These are phyloP conservation scores for Tetrahymena elliotti DNA, from an alignment of 73 alveolate genomes.

Conservation along the genomic window DNA sequence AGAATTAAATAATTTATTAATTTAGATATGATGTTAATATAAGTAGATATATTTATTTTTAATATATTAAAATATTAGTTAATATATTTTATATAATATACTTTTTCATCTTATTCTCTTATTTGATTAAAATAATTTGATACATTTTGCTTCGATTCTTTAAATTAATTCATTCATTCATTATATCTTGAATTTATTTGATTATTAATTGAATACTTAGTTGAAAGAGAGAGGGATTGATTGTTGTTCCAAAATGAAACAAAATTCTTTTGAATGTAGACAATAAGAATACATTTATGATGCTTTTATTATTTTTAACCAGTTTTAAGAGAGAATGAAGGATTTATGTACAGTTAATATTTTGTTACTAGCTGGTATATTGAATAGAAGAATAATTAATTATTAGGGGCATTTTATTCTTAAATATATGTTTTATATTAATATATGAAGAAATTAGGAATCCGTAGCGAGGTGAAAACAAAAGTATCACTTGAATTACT, in stretches of 20 bases:
- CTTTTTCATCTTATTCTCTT: too few relatives aligned
- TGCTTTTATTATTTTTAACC: neutral
- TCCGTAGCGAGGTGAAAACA: neutral
- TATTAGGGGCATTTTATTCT: neutral
- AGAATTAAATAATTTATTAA: neutral
- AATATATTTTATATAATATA: too few relatives aligned
- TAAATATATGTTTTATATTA: too few relatives aligned
- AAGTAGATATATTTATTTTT: neutral
- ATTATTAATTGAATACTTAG: too few relatives aligned
- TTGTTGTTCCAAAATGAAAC: too few relatives aligned
- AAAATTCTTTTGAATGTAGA: too few relatives aligned
- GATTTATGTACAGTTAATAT: neutral
- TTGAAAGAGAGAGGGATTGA: too few relatives aligned
- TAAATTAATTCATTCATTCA: too few relatives aligned
- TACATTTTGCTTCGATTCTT: too few relatives aligned
- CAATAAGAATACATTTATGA: neutral
- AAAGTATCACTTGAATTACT: neutral
- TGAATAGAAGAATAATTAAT: neutral
- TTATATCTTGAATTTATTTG: too few relatives aligned
- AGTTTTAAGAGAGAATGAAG: neutral
- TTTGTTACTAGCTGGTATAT: neutral
- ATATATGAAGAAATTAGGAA: neutral
- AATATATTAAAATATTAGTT: neutral
- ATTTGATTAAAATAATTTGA: too few relatives aligned
- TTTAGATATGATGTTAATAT: neutral